Evolutionary conservation across 2,329 filamentous ascomycete genomes (phyloP).

Genomic region (Neonectria magnoliae): DNA sequence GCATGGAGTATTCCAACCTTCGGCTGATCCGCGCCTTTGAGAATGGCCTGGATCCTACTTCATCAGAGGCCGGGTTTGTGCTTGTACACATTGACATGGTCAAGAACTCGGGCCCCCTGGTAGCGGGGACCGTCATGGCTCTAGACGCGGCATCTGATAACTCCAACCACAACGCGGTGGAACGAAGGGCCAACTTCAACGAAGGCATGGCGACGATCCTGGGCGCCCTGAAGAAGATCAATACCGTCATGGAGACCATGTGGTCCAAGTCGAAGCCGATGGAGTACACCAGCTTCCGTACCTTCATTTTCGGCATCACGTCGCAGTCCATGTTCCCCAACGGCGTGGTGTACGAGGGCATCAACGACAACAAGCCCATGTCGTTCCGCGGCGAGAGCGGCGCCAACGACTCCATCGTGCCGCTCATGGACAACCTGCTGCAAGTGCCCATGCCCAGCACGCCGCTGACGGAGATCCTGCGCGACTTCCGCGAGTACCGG

Average conservation of each 20-base stretch:
- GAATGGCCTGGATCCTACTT: constrained; percentile 83
- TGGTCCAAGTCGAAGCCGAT: constrained; percentile 87
- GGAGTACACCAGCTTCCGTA: constrained; percentile 89
- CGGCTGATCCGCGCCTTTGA: constrained; percentile 92
- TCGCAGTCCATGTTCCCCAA: constrained; percentile 93
- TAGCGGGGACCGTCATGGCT: constrained; percentile 75
- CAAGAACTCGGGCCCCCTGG: constrained; percentile 80
- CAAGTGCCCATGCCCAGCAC: constrained; percentile 89
- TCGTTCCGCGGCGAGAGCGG: constrained; percentile 92
- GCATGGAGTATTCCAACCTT: constrained; percentile 73
- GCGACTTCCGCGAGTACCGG: constrained; percentile 89
- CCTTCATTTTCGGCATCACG: constrained; percentile 97
- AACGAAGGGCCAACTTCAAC: constrained; percentile 69
- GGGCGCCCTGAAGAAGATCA: constrained; percentile 70
- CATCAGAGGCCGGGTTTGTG: constrained; percentile 95
- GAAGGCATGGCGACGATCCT: constrained; percentile 70
- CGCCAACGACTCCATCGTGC: constrained; percentile 94
- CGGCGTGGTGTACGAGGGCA: constrained; percentile 88
- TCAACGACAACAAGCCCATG: constrained; percentile 74
- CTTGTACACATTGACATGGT: constrained; percentile 97
- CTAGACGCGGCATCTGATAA: constrained; percentile 61
- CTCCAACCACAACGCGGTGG: constrained; percentile 41
- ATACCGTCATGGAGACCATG: constrained; percentile 88
- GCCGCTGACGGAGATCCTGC: constrained; percentile 86
- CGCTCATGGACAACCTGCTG: constrained; percentile 87